Evolutionary conservation across 1,284 basidiomycete genomes (phyloP), one percentile per base, ranked within the genome.

Genomic region (Boletus smithii): DNA sequence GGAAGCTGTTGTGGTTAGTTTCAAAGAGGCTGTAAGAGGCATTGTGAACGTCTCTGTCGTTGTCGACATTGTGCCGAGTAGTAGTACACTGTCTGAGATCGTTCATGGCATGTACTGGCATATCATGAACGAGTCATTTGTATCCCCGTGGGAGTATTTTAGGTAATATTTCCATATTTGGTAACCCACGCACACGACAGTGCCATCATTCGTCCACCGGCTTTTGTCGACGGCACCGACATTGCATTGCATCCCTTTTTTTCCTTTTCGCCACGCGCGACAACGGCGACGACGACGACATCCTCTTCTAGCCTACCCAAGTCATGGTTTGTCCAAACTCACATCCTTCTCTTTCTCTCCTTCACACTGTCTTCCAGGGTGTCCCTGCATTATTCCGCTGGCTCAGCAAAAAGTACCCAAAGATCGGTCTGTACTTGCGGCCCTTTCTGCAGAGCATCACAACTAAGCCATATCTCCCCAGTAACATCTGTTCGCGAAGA

Each of bases 361-460:
- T 27, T 53, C 11, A 43, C 33, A 5, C 37, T 17, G 17, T 39
- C 34, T 44, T 51, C 2, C 49, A 94, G 92, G 92, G 92, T 84
- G 92, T 95, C 55, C 92, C 92, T 50, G 93, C 92, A 49, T 79
- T 95, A 54, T 93, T 95, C 73, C 83, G 92, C 66, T 95, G 92
- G 91, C 77, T 95, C 52, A 94, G 91, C 66, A 94, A 88, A 76
- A 97, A 95, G 71, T 97, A 97, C 66, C 92, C 94, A 43, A 97
- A 92, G 78, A 97, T 95, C 63, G 81, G 91, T 88, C 49, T 50
- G 81, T 75, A 34, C 26, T 14, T 8, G 5, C 16, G 9, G 5
- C 10, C 13, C 35, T 5, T 30, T 22, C 13, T 27, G 1, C 8
- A 16, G 14, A 20, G 7, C 3, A 3, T 34, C 22, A 16, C 16